Conservation (phyloP, 192 early-diverging fungal genomes). For the Glomus cerebriforme region DNA sequence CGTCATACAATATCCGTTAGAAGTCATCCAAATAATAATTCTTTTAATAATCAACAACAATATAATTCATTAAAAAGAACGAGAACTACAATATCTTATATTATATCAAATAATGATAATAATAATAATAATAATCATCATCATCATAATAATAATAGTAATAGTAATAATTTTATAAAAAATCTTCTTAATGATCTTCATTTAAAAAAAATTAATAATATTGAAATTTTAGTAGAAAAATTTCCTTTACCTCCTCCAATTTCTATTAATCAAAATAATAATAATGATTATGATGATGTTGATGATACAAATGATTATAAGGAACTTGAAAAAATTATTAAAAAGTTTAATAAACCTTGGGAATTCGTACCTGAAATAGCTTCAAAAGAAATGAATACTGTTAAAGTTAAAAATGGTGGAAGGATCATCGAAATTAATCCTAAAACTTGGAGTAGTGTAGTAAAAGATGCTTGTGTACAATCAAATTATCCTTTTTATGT, state of each 20-base stretch:
- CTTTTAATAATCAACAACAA: not conserved
- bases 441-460: not conserved
- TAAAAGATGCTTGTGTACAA: not conserved
- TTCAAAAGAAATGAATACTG: not conserved
- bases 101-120: not conserved
- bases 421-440: not conserved
- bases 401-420: not conserved
- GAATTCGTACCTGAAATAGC: not conserved
- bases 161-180: not conserved
- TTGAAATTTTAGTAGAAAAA: not conserved
- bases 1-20: not conserved
- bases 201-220: not conserved
- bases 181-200: not conserved
- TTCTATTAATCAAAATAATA: no score
- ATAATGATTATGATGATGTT: no score
- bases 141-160: not conserved
- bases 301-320: no score
- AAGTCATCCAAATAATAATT: not conserved
- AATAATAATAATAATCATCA: not conserved
- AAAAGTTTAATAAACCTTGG: not conserved
- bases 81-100: not conserved
- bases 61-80: not conserved
- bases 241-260: not conserved
- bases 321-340: not conserved
- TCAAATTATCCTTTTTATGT: conserved; percentile 12